Conservation (phyloP, 768 basidiomycete species). For the Boletus insuetus region DNA sequence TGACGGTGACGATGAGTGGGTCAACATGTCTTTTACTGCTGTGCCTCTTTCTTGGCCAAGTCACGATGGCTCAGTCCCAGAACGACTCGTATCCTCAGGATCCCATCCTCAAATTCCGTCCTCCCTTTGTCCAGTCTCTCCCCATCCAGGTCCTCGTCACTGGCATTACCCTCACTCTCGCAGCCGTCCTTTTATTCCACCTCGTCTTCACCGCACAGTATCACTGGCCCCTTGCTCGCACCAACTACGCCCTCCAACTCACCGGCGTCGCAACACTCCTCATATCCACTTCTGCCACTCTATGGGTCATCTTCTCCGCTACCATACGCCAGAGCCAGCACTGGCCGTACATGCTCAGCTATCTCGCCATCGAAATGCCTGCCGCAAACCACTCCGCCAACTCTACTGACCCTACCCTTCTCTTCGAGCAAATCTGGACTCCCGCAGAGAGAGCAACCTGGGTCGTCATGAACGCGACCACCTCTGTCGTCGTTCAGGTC, state of each 20-base stretch:
- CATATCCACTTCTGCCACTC: constrained; percentile 70
- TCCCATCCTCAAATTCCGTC: constrained; percentile 77
- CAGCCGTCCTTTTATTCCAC: constrained; percentile 83
- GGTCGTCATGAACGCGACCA: constrained; percentile 85
- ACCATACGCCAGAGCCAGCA: constrained; percentile 58
- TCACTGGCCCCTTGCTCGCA: constrained; percentile 89
- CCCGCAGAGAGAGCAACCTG: constrained; percentile 66
- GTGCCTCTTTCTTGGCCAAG: constrained; percentile 8
- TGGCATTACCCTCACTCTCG: constrained; percentile 82
- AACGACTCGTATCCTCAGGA: constrained; percentile 37
- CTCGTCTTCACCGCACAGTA: constrained; percentile 94
- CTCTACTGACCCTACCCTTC: constrained; percentile 23
- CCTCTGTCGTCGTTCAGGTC: constrained; percentile 84
- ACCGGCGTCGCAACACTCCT: constrained; percentile 80
- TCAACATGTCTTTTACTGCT: constrained; percentile 1
- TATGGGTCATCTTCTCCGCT: constrained; percentile 68
- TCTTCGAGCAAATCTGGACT: constrained; percentile 51
- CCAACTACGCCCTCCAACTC: constrained; percentile 90
- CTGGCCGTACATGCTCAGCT: constrained; percentile 97
- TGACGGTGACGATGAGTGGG: background rate
- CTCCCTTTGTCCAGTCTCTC: constrained; percentile 81
- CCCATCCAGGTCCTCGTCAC: constrained; percentile 88
- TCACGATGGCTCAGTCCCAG: constrained; percentile 22
- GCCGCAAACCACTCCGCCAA: constrained; percentile 18
- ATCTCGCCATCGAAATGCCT: constrained; percentile 73